phyloP scores from a whole-genome alignment of 225 moss, liverwort and hornwort genomes.

The Antitrichia curtipendula region DNA sequence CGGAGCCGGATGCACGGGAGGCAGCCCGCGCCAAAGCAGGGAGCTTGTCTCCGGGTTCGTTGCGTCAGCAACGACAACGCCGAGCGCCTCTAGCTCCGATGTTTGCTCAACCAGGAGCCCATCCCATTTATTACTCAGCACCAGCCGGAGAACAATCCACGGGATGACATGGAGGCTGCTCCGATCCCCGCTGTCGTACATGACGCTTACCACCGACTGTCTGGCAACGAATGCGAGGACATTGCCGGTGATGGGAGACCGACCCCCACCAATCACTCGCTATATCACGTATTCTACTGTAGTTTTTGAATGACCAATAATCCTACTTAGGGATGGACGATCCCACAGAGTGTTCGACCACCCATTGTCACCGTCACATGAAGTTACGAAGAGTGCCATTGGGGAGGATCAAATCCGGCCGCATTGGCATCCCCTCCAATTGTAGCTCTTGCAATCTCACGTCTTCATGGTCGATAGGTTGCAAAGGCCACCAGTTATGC shows the following conservation, averaged over 20 bases:
- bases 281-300: neutral
- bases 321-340: neutral
- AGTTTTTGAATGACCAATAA: neutral
- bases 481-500: neutral
- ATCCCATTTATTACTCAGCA: neutral
- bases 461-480: neutral
- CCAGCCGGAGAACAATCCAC: neutral
- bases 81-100: neutral
- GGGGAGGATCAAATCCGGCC: neutral
- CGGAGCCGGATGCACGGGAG: neutral
- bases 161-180: neutral
- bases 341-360: neutral
- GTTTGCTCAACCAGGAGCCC: neutral
- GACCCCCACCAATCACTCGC: neutral
- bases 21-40: neutral
- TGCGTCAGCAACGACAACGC: neutral
- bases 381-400: neutral
- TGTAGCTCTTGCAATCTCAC: neutral
- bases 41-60: neutral
- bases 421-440: neutral
- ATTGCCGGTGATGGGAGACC: neutral
- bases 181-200: neutral
- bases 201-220: neutral
- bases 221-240: neutral
- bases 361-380: neutral